phyloP scores from a whole-genome alignment of 768 basidiomycete genomes.

The Mycena latifolia region DNA sequence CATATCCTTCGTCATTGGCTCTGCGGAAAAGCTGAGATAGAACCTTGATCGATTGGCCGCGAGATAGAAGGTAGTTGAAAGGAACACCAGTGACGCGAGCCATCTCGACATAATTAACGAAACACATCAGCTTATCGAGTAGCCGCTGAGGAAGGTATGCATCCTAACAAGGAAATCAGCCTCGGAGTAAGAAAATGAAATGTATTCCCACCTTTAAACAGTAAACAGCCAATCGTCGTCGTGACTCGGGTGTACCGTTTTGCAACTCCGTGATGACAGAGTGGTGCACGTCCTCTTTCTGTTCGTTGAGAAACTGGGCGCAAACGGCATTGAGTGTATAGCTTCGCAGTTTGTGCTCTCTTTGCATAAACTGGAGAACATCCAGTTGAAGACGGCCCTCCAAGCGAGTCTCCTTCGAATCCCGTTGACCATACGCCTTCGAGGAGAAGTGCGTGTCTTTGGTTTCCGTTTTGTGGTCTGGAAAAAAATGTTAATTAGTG shows the following conservation, averaged over 20 bases:
- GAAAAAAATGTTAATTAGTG: conserved; percentile 19
- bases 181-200: conserved; percentile 3
- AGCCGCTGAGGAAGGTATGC: conserved; percentile 97
- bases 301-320: conserved; percentile 96
- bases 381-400: conserved; percentile 97
- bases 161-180: conserved; percentile 69
- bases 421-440: conserved; percentile 96
- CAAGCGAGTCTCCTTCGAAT: conserved; percentile 92
- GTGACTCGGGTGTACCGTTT: conserved; percentile 94
- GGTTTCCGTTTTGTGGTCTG: conserved; percentile 81
- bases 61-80: conserved; percentile 93
- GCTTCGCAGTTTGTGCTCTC: conserved; percentile 96
- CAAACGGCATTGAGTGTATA: conserved; percentile 99
- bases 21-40: conserved; percentile 95
- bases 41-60: conserved; percentile 99
- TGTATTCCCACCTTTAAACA: conserved; percentile 85
- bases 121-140: conserved; percentile 98
- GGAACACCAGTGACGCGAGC: conserved; percentile 99
- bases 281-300: conserved; percentile 99
- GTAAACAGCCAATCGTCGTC: conserved; percentile 94
- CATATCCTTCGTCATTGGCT: conserved; percentile 91
- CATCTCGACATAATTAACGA: conserved; percentile 99
- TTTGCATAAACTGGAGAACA: conserved; percentile 97
- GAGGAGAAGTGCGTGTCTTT: conserved; percentile 99
- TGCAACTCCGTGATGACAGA: conserved; percentile 98